These are phyloP conservation scores for Gliomastix tumulicola DNA, from an alignment of 2,329 filamentous ascomycete genomes.

Conservation along the genomic window DNA sequence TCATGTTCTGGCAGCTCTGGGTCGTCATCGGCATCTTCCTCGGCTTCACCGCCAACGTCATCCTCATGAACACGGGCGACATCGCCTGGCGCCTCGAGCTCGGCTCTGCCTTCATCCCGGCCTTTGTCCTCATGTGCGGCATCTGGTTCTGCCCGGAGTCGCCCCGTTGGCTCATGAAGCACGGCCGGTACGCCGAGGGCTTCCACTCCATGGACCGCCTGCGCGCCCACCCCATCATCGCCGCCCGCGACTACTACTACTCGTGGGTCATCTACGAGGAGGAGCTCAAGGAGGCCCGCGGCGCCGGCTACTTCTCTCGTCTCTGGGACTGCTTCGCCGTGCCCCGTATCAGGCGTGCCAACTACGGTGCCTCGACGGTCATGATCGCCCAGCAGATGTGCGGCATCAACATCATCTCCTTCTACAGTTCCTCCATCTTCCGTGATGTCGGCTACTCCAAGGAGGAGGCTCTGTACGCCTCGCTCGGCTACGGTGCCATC, in stretches of 20 bases:
- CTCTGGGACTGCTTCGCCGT: constrained; percentile 55
- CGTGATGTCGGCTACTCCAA: constrained; percentile 14
- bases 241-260: constrained; percentile 49
- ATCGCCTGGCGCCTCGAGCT: constrained; percentile 51
- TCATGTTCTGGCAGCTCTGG: constrained; percentile 64
- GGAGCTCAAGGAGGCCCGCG: constrained; percentile 17
- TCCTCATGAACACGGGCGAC: constrained; percentile 40
- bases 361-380: constrained; percentile 66
- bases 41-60: constrained; percentile 43
- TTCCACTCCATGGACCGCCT: constrained; percentile 42
- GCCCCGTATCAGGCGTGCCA: constrained; percentile 62
- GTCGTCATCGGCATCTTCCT: constrained; percentile 26
- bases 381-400: constrained; percentile 71
- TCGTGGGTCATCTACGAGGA: constrained; percentile 28
- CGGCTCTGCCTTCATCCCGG: constrained; percentile 45
- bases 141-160: constrained; percentile 59
- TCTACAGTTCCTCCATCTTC: constrained; percentile 21
- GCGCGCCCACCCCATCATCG: constrained; percentile 44
- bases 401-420: constrained; percentile 20
- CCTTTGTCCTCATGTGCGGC: constrained; percentile 40
- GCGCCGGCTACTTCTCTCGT: constrained; percentile 20
- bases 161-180: constrained; percentile 59
- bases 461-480: constrained; percentile 20
- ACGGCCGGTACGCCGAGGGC: constrained; percentile 48
- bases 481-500: constrained; percentile 23